Evolutionary conservation across 306 rosid genomes (phyloP), one percentile per base, ranked within the genome.

Genomic region (Glycine latifolia): DNA sequence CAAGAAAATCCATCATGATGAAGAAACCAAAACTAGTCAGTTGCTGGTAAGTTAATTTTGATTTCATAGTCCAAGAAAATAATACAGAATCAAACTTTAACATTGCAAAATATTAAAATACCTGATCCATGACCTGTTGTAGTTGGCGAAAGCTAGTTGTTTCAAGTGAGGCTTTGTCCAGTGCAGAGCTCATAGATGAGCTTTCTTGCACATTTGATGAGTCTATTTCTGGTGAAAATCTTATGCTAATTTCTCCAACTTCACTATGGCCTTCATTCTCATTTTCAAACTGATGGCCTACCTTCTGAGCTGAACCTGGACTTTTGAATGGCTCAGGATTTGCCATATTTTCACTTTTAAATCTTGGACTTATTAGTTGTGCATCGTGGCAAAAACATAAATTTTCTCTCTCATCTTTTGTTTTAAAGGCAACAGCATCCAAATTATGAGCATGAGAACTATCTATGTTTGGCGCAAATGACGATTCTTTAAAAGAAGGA

Each of bases 81-180:
- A 67, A 70, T 17, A 50, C 71, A 77, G 44, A 39, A 77, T 59
- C 16, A 46, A 80, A 60, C 17, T 31, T 50, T 7, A 33, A 73
- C 16, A 48, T 37, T 12, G 69, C 80, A 53, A 8, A 17, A 76
- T 37, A 72, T 48, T 55, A 17, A 54, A 73, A 17, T 87, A 91
- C 96, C 96, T 91, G 89, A 56, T 82, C 91, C 85, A 81, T 88
- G 50, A 89, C 89, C 78, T 83, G 89, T 71, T 89, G 93, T 65
- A 91, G 89, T 85, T 89, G 96, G 66, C 85, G 71, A 87, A 91
- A 91, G 83, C 90, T 87, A 79, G 85, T 85, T 74, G 93, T 91
- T 87, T 91, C 92, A 60, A 69, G 81, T 16, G 96, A 91, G 72
- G 87, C 75, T 50, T 83, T 85, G 50, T 85, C 86, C 50, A 75